Conservation (phyloP, 805 yeast genomes). For the Candida pseudofarinosa region DNA sequence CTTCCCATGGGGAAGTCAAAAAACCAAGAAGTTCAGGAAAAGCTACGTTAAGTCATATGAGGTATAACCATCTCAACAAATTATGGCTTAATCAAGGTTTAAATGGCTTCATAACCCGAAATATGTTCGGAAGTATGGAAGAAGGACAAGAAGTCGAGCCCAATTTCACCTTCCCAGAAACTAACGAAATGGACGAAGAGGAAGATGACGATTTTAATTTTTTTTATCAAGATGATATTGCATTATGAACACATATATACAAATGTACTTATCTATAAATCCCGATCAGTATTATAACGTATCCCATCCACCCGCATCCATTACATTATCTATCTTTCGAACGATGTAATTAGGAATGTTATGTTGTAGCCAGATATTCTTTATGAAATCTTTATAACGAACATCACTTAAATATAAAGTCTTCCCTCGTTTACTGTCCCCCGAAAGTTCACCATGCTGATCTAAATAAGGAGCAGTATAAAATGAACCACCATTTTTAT, state of each 20-base stretch:
- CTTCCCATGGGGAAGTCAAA: constrained; percentile 73
- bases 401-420: constrained; percentile 61
- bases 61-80: constrained; percentile 55
- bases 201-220: constrained; percentile 9
- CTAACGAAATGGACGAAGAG: constrained; percentile 16
- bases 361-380: constrained; percentile 73
- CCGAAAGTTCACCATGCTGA: constrained; percentile 80
- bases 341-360: constrained; percentile 74
- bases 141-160: constrained; percentile 8
- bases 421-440: constrained; percentile 65
- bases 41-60: constrained; percentile 48
- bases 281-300: constrained; percentile 44
- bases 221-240: constrained; percentile 4
- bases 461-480: constrained; percentile 81
- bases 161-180: constrained; percentile 14
- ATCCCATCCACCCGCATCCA: constrained; percentile 96
- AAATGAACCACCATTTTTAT: constrained; percentile 80
- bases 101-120: constrained; percentile 42
- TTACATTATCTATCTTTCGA: constrained; percentile 69
- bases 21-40: constrained; percentile 51
- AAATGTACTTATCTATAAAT: neutral
- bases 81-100: constrained; percentile 62
- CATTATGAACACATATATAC: neutral
- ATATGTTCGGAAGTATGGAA: constrained; percentile 20
- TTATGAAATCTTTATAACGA: constrained; percentile 63